Evolutionary conservation across 805 yeast genomes (phyloP).

Genomic region (Cyberlindnera japonica): DNA sequence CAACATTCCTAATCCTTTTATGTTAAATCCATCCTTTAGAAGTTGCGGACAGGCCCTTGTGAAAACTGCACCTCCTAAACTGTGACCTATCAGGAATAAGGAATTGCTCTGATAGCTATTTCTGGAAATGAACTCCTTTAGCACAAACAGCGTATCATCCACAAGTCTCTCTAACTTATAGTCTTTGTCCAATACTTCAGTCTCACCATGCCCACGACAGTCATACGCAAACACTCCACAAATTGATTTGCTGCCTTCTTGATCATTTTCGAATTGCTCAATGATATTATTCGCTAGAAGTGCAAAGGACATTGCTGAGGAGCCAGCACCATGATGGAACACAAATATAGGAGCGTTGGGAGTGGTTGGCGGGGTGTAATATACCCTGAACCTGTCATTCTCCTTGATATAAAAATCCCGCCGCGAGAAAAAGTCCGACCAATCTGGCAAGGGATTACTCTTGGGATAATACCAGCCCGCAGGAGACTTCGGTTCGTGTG

Average conservation of each 20-base stretch:
- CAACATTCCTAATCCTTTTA: conserved; percentile 71
- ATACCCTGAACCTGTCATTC: conserved; percentile 45
- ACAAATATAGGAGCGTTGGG: conserved; percentile 54
- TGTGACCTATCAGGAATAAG: conserved; percentile 76
- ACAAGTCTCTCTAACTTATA: conserved; percentile 50
- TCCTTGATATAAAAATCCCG: conserved; percentile 22
- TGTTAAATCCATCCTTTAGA: conserved; percentile 16
- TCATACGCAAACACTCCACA: conserved; percentile 75
- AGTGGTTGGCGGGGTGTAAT: conserved; percentile 49
- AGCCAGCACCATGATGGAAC: conserved; percentile 95
- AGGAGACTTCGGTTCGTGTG: conserved; percentile 1
- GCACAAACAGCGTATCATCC: conserved; percentile 52
- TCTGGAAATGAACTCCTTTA: conserved; percentile 35
- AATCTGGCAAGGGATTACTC: conserved; percentile 10
- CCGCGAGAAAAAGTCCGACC: conserved; percentile 35
- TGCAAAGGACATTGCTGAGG: conserved; percentile 77
- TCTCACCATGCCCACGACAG: conserved; percentile 79
- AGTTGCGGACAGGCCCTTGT: conserved; percentile 44
- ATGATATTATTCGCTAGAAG: conserved; percentile 38
- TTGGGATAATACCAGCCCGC: not conserved
- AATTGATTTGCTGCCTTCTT: conserved; percentile 28
- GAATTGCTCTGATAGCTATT: conserved; percentile 23
- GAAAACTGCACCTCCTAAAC: conserved; percentile 86
- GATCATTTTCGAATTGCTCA: conserved; percentile 20
- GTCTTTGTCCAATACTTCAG: conserved; percentile 30